phyloP scores from a whole-genome alignment of 306 rosid genomes.

The Astragalus membranaceus region DNA sequence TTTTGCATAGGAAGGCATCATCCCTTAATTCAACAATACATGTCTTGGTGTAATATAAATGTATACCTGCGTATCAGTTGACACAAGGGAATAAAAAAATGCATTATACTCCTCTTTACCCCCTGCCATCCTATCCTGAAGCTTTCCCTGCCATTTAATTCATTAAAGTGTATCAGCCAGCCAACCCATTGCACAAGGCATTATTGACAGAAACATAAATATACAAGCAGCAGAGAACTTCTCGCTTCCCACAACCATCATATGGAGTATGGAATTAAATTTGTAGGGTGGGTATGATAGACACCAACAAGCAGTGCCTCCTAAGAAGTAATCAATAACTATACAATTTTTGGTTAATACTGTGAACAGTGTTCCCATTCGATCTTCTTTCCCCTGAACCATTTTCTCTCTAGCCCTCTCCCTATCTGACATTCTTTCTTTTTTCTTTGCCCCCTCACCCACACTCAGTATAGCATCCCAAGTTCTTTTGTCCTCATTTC shows the following conservation, averaged over 20 bases:
- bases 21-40: background rate
- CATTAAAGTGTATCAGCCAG: conserved; percentile 17
- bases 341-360: too few species aligned
- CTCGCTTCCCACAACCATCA: conserved; percentile 8
- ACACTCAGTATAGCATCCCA: too few species aligned
- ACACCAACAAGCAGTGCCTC: conserved; percentile 4
- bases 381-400: too few species aligned
- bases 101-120: conserved; percentile 99
- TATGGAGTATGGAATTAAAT: conserved; percentile 8
- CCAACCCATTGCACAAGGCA: background rate
- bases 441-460: too few species aligned
- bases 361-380: too few species aligned
- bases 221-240: background rate
- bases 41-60: background rate
- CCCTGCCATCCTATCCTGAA: conserved; percentile 95
- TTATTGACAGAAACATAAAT: conserved; percentile 11
- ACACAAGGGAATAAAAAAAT: conserved; percentile 94
- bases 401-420: too few species aligned
- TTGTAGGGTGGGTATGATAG: background rate
- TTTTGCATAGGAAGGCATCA: conserved; percentile 10
- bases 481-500: too few species aligned
- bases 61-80: conserved; percentile 90
- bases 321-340: background rate
- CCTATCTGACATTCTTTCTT: too few species aligned
- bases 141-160: conserved; percentile 70